phyloP scores from a whole-genome alignment of 164 flowering plant species.

The Kingdonia uniflora region DNA sequence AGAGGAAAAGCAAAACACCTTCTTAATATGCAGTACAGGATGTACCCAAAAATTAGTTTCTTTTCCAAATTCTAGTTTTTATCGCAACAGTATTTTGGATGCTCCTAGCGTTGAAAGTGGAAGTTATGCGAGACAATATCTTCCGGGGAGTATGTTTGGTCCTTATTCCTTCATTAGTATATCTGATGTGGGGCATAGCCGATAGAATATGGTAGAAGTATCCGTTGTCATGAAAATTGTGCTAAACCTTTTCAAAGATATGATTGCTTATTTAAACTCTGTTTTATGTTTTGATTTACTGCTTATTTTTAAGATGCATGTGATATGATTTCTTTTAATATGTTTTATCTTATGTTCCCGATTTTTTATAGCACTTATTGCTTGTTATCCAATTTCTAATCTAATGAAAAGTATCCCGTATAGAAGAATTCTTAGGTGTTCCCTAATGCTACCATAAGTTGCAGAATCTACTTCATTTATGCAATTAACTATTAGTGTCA shows the following conservation, averaged over 20 bases:
- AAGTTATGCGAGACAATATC: slow-evolving; percentile 18
- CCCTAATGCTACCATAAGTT: too few relatives aligned
- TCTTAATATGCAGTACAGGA: slow-evolving; percentile 39
- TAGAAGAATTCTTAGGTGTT: too few relatives aligned
- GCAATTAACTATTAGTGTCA: too few relatives aligned
- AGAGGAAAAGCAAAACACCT: slow-evolving; percentile 28
- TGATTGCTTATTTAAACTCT: too few relatives aligned
- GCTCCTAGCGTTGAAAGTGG: slow-evolving; percentile 20
- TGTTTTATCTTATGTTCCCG: too few relatives aligned
- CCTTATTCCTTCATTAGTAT: slow-evolving; percentile 38
- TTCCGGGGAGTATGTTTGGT: slow-evolving; percentile 32
- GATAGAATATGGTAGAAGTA: slow-evolving; percentile 31
- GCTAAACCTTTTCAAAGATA: slow-evolving; percentile 28
- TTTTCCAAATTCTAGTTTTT: slow-evolving; percentile 41
- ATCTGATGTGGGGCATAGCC: slow-evolving; percentile 13
- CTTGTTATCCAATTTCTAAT: too few relatives aligned
- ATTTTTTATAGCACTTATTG: too few relatives aligned
- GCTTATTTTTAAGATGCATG: too few relatives aligned
- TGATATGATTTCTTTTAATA: too few relatives aligned
- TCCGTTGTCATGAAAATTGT: slow-evolving; percentile 26
- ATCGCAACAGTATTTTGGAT: slow-evolving; percentile 21
- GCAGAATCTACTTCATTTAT: too few relatives aligned
- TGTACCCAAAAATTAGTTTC: slow-evolving; percentile 51
- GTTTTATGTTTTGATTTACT: too few relatives aligned
- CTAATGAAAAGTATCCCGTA: too few relatives aligned